Evolutionary conservation across 148 eudicot genomes (phyloP).

Genomic region (Camellia japonica): DNA sequence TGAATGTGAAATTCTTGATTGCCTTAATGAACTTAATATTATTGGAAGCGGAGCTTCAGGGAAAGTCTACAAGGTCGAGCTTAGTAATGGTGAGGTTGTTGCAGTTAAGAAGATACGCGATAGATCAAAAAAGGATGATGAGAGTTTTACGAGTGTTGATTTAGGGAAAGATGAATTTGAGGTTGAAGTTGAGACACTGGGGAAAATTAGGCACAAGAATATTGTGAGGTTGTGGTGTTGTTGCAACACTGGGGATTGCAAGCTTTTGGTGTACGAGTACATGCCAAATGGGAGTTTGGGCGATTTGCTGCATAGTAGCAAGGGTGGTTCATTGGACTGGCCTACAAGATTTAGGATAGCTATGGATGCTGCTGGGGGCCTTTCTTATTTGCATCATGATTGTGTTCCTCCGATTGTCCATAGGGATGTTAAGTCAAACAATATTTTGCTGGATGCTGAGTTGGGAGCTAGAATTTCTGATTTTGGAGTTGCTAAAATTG

Average conservation of each 20-base stretch:
- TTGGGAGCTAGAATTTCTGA: conserved; percentile 51
- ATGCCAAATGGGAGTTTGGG: conserved; percentile 54
- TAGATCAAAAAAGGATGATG: background rate
- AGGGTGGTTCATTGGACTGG: conserved; percentile 41
- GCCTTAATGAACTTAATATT: conserved; percentile 41
- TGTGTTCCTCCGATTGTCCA: conserved; percentile 53
- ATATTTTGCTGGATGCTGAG: conserved; percentile 43
- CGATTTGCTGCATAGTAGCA: conserved; percentile 39
- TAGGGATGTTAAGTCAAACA: conserved; percentile 52
- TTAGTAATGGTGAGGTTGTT: conserved; percentile 40
- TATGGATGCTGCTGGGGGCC: conserved; percentile 50
- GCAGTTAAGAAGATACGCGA: conserved; percentile 47
- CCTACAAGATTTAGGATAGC: conserved; percentile 40
- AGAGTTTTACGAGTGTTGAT: background rate
- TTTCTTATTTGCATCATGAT: conserved; percentile 56
- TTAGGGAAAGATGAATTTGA: conserved; percentile 33
- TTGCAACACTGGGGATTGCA: conserved; percentile 28
- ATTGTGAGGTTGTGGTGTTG: conserved; percentile 56
- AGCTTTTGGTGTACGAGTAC: conserved; percentile 52
- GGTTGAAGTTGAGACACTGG: conserved; percentile 48
- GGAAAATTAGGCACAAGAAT: conserved; percentile 50
- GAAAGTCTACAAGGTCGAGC: conserved; percentile 45
- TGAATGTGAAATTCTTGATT: conserved; percentile 32
- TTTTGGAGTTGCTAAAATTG: conserved; percentile 51
- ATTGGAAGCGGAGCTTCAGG: conserved; percentile 54